phyloP scores from a whole-genome alignment of 495 filamentous ascomycete species.

The Polyplosphaeria fusca region DNA sequence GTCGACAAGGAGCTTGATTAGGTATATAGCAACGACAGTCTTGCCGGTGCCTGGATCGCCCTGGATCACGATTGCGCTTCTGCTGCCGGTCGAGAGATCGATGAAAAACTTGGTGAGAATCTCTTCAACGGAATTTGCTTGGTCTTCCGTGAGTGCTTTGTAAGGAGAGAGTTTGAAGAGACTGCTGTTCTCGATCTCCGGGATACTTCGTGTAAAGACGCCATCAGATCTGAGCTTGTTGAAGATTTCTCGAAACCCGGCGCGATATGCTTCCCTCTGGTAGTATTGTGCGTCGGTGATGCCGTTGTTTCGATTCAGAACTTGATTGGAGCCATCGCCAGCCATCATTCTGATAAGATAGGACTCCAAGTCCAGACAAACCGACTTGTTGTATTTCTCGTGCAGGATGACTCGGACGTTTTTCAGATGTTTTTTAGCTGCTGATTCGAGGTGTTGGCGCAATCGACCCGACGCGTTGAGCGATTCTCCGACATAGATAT shows the following conservation, averaged over 20 bases:
- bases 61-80: conserved; percentile 22
- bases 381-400: conserved; percentile 24
- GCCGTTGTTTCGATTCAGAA: conserved; percentile 25
- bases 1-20: conserved; percentile 25
- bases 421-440: conserved; percentile 22
- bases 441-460: conserved; percentile 19
- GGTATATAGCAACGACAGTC: conserved; percentile 26
- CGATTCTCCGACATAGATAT: too few relatives aligned
- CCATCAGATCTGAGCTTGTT: conserved; percentile 17
- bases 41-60: conserved; percentile 27
- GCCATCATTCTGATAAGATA: conserved; percentile 28
- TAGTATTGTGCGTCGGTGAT: conserved; percentile 26
- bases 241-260: conserved; percentile 14
- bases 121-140: conserved; percentile 26
- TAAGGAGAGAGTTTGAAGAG: conserved; percentile 25
- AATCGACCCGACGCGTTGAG: conserved; percentile 22
- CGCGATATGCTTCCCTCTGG: conserved; percentile 22
- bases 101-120: conserved; percentile 17
- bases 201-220: conserved; percentile 22
- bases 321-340: conserved; percentile 22
- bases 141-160: conserved; percentile 26
- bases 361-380: conserved; percentile 27
- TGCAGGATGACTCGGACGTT: conserved; percentile 25
- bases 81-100: conserved; percentile 9
- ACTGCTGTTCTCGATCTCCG: conserved; percentile 26